phyloP scores from a whole-genome alignment of 805 yeast genomes.

The Barnettozyma sucrosica region DNA sequence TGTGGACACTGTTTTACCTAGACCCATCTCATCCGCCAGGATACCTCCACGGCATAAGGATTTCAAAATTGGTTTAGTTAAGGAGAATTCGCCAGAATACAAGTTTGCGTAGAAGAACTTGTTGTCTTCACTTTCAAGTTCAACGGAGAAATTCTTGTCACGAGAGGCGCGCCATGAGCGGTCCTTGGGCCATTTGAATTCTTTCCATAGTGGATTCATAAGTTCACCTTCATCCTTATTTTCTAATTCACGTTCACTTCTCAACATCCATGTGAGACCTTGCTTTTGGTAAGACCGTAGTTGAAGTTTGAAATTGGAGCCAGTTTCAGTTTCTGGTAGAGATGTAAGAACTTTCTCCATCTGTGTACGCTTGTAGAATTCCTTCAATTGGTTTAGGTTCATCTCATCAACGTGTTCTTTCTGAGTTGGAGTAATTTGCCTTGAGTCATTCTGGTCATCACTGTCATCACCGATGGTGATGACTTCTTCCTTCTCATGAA shows the following conservation, averaged over 20 bases:
- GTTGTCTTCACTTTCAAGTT: constrained; percentile 11
- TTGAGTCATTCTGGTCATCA: constrained; percentile 10
- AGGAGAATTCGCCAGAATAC: constrained; percentile 73
- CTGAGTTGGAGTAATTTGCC: constrained; percentile 1
- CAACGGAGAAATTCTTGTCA: constrained; percentile 14
- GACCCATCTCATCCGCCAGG: constrained; percentile 94
- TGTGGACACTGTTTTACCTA: constrained; percentile 88
- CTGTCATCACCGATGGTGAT: constrained; percentile 32
- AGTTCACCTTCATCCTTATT: constrained; percentile 41
- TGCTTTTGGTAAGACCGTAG: constrained; percentile 77
- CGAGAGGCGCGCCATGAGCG: constrained; percentile 33
- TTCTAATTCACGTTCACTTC: constrained; percentile 57
- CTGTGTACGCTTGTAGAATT: constrained; percentile 69
- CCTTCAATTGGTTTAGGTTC: constrained; percentile 65
- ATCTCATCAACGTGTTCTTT: constrained; percentile 35
- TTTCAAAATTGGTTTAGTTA: constrained; percentile 58
- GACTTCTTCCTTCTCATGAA: constrained; percentile 22
- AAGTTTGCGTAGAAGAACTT: constrained; percentile 64
- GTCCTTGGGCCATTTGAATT: constrained; percentile 66
- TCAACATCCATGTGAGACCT: constrained; percentile 87
- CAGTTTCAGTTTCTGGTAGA: constrained; percentile 54
- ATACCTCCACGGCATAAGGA: constrained; percentile 74
- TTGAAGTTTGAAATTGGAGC: constrained; percentile 45
- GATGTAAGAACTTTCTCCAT: constrained; percentile 48
- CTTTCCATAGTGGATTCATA: constrained; percentile 84